Evolutionary conservation across 805 yeast species (phyloP).

Genomic region (Kodamaea fukazawae): DNA sequence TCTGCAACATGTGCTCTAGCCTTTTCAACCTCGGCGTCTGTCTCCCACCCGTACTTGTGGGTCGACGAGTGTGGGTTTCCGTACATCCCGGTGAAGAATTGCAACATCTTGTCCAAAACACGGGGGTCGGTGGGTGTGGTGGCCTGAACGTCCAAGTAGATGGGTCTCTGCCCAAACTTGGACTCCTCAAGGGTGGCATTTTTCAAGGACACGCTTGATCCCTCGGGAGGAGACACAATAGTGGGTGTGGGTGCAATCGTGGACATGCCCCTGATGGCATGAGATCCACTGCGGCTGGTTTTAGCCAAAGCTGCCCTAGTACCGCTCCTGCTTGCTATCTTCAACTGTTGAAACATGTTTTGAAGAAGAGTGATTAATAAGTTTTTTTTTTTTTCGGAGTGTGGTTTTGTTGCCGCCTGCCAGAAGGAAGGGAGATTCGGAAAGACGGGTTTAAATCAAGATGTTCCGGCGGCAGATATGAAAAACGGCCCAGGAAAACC

Average conservation of each 20-base stretch:
- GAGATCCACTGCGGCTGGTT: no score
- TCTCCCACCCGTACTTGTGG: slow-evolving; percentile 98
- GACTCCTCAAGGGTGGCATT: slow-evolving; percentile 46
- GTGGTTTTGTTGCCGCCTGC: no score
- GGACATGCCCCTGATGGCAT: no score
- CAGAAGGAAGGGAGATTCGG: no score
- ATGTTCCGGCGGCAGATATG: no score
- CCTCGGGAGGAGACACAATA: slow-evolving; percentile 39
- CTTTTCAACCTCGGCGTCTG: slow-evolving; percentile 84
- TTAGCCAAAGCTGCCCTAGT: no score
- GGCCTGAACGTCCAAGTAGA: slow-evolving; percentile 95
- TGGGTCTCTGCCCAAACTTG: slow-evolving; percentile 74
- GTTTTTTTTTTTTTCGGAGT: no score
- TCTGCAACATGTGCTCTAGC: slow-evolving; percentile 83
- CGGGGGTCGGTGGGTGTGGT: slow-evolving; percentile 98
- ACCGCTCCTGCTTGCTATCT: no score
- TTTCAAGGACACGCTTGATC: slow-evolving; percentile 44
- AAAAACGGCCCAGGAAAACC: no score
- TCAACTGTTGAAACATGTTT: no score
- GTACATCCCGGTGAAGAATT: slow-evolving; percentile 84
- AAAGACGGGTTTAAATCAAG: no score
- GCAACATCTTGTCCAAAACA: slow-evolving; percentile 84
- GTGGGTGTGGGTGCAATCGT: slow-evolving; percentile 10
- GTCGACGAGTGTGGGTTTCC: slow-evolving; percentile 98
- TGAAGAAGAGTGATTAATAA: no score